A percentile compares a stretch with the other conserved stretches of the same genome.
These are phyloP conservation scores for Penicillium cataractarum DNA, from an alignment of 495 filamentous ascomycete species.

Conservation along the genomic window DNA sequence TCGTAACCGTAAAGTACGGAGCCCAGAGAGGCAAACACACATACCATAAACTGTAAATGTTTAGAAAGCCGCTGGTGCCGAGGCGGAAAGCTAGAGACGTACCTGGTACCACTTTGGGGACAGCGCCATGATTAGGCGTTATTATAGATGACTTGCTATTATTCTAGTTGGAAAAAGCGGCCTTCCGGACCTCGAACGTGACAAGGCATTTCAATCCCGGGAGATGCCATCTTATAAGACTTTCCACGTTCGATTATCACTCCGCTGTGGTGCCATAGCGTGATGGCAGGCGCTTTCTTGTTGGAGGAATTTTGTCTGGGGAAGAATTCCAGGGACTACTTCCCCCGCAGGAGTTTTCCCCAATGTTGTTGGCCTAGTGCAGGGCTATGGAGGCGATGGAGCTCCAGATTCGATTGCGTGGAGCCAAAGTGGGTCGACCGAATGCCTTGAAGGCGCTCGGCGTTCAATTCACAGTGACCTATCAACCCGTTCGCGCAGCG, in stretches of 20 bases:
- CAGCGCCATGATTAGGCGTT: constrained; percentile 3
- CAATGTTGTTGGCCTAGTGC: neutral
- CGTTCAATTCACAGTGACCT: neutral
- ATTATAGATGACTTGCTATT: neutral
- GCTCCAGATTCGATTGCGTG: constrained; percentile 5
- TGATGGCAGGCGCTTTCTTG: neutral
- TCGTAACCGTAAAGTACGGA: constrained; percentile 54
- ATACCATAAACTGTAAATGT: constrained; percentile 53
- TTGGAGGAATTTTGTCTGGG: constrained; percentile 17
- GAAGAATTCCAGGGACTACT: neutral
- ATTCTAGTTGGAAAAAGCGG: neutral
- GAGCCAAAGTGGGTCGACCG: neutral
- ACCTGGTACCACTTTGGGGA: constrained; percentile 16
- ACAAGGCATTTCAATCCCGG: neutral
- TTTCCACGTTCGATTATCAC: neutral
- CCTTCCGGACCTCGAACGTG: neutral
- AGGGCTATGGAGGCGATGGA: neutral
- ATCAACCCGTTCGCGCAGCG: neutral
- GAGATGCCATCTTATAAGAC: neutral
- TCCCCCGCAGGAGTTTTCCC: constrained; percentile 21
- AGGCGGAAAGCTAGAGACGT: neutral
- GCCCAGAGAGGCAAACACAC: constrained; percentile 57
- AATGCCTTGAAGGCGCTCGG: neutral
- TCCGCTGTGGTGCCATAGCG: neutral
- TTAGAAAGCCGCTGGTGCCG: neutral